phyloP scores from a whole-genome alignment of 106 monocot genomes.

The Dioscorea alata region DNA sequence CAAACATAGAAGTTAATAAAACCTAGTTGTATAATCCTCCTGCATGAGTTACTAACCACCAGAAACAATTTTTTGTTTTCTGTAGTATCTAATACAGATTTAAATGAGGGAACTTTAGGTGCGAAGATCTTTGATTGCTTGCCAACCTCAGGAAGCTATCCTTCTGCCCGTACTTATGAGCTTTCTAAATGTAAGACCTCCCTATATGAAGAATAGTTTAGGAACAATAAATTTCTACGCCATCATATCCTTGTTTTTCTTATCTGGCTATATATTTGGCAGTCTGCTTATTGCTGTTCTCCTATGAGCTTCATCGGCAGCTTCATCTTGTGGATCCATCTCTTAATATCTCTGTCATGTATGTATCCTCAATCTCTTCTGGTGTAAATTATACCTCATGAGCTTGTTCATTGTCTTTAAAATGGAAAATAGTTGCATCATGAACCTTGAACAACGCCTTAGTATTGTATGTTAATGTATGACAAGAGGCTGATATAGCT shows the following conservation, averaged over 20 bases:
- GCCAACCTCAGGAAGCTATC: constrained; percentile 33
- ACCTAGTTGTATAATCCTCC: too few species aligned
- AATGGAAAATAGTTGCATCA: neutral
- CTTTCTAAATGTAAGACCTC: constrained; percentile 59
- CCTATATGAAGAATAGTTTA: neutral
- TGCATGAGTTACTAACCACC: too few species aligned
- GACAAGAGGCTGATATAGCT: too few species aligned
- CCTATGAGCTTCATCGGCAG: constrained; percentile 74
- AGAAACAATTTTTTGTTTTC: neutral
- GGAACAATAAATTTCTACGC: neutral
- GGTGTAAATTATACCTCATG: neutral
- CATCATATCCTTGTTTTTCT: neutral
- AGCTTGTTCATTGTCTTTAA: neutral
- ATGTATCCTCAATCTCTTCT: constrained; percentile 19
- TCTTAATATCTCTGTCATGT: constrained; percentile 61
- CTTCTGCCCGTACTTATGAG: constrained; percentile 54
- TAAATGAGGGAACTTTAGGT: constrained; percentile 15
- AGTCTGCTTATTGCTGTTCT: constrained; percentile 76
- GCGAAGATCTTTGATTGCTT: constrained; percentile 13
- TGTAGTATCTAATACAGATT: constrained; percentile 28
- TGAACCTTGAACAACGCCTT: neutral
- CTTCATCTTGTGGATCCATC: constrained; percentile 27
- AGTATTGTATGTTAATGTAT: too few species aligned
- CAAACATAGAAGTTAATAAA: too few species aligned
- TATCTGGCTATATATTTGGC: constrained; percentile 7